A percentile compares a stretch with the other conserved stretches of the same genome.
Conservation (phyloP, 768 basidiomycete species). For the Psilocybe tampanensis region DNA sequence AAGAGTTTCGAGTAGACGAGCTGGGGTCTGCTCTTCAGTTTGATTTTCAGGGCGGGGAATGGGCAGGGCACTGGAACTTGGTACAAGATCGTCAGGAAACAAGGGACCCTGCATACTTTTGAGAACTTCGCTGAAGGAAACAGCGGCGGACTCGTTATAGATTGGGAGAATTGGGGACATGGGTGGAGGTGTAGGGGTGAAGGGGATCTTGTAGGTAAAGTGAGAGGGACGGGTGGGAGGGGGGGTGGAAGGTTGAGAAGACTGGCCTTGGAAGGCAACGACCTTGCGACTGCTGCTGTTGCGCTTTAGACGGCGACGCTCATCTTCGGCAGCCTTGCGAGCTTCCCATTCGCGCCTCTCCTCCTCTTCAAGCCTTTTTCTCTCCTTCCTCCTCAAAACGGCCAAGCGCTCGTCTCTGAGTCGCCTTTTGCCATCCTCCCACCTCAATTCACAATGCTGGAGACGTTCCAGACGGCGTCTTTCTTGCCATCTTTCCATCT, state of each 20-base stretch:
- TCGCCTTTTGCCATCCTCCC: slow-evolving; percentile 49
- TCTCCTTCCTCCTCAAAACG: slow-evolving; percentile 34
- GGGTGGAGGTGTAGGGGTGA: slow-evolving; percentile 12
- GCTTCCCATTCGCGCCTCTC: slow-evolving; percentile 21
- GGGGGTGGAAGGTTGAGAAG: slow-evolving; percentile 7
- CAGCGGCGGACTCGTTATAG: slow-evolving; percentile 39
- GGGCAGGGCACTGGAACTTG: slow-evolving; percentile 14
- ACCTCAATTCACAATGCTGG: slow-evolving; percentile 46
- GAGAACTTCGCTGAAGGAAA: slow-evolving; percentile 60
- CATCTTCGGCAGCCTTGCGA: slow-evolving; percentile 26
- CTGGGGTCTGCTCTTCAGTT: slow-evolving; percentile 21
- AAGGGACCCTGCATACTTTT: slow-evolving; percentile 59
- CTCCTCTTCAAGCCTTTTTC: slow-evolving; percentile 27
- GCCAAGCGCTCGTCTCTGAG: slow-evolving; percentile 40
- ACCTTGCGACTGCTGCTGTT: slow-evolving; percentile 17
- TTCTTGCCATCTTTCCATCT: slow-evolving; percentile 37
- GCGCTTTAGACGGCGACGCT: slow-evolving; percentile 25
- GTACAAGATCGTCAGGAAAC: slow-evolving; percentile 43
- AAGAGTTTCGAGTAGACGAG: slow-evolving; percentile 45
- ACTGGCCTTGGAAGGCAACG: slow-evolving; percentile 15
- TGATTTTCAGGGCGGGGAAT: slow-evolving; percentile 24
- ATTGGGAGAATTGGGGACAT: slow-evolving; percentile 24
- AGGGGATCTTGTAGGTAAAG: slow-evolving; percentile 28
- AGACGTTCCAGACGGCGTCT: slow-evolving; percentile 41
- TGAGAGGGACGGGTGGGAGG: slow-evolving; percentile 3